phyloP scores from a whole-genome alignment of 2,329 filamentous ascomycete genomes.

The Trichoderma koningiopsis region DNA sequence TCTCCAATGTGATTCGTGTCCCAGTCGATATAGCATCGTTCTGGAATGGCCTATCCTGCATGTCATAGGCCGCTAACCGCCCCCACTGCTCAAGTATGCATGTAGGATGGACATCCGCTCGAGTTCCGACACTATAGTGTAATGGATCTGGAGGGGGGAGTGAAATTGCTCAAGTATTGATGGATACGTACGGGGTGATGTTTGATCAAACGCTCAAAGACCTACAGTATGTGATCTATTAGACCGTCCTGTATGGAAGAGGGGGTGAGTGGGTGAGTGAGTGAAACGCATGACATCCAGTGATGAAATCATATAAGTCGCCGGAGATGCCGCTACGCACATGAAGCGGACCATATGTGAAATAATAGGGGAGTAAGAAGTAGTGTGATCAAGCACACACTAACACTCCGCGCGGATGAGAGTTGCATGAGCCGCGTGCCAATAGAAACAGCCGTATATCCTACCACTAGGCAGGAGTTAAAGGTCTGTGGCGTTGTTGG shows the following conservation, averaged over 20 bases:
- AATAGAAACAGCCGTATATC: not conserved
- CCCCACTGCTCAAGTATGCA: not conserved
- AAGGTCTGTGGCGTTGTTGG: not conserved
- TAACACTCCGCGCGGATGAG: not conserved
- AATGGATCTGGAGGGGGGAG: not conserved
- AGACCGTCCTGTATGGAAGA: not conserved
- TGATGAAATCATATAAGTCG: not conserved
- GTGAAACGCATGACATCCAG: not conserved
- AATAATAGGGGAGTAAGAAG: not conserved
- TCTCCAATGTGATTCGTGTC: not conserved
- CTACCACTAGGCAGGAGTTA: not conserved
- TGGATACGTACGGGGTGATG: conserved; percentile 8
- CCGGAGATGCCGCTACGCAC: not conserved
- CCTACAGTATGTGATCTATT: not conserved
- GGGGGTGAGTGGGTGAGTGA: not conserved
- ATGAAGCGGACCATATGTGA: not conserved
- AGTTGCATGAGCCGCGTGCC: not conserved
- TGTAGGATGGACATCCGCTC: not conserved
- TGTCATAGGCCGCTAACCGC: not conserved
- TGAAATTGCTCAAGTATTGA: not conserved
- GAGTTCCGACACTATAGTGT: not conserved
- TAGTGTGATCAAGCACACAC: not conserved
- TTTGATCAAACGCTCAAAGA: not conserved
- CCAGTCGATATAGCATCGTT: not conserved
- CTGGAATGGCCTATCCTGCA: not conserved